These are phyloP conservation scores for Annulohypoxylon maeteangense DNA, from an alignment of 495 filamentous ascomycete species.

Conservation along the genomic window DNA sequence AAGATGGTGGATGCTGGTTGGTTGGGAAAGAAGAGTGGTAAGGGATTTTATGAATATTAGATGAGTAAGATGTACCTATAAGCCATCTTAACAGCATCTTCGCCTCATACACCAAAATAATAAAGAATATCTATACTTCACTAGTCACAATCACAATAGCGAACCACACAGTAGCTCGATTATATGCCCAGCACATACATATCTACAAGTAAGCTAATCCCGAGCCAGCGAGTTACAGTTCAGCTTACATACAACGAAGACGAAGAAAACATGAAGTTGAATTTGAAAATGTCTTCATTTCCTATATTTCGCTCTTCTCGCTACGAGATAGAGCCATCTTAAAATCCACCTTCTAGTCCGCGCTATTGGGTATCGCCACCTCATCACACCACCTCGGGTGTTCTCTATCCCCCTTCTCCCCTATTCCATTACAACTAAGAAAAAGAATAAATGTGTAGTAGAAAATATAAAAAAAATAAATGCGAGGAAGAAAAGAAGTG, in stretches of 20 bases:
- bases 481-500: slow-evolving; percentile 21
- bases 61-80: slow-evolving; percentile 14
- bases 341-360: slow-evolving; percentile 22
- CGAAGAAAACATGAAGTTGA: neutral
- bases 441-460: slow-evolving; percentile 16
- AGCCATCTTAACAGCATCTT: too few species aligned
- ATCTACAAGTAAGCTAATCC: neutral
- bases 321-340: neutral
- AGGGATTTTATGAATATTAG: slow-evolving; percentile 92
- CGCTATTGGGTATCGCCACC: slow-evolving; percentile 43
- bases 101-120: too few species aligned
- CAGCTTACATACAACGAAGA: slow-evolving; percentile 16
- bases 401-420: neutral
- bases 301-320: slow-evolving; percentile 21
- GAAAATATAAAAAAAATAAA: slow-evolving; percentile 15
- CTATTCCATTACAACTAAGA: slow-evolving; percentile 24
- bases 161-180: neutral
- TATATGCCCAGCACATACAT: neutral
- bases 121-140: neutral
- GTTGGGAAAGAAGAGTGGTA: slow-evolving; percentile 97
- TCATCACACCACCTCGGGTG: neutral
- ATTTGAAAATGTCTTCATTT: slow-evolving; percentile 19
- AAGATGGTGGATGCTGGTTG: slow-evolving; percentile 99
- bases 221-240: slow-evolving; percentile 19
- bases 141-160: neutral